Conservation (phyloP, 805 yeast species). For the Sungouiozyma intestinalis region DNA sequence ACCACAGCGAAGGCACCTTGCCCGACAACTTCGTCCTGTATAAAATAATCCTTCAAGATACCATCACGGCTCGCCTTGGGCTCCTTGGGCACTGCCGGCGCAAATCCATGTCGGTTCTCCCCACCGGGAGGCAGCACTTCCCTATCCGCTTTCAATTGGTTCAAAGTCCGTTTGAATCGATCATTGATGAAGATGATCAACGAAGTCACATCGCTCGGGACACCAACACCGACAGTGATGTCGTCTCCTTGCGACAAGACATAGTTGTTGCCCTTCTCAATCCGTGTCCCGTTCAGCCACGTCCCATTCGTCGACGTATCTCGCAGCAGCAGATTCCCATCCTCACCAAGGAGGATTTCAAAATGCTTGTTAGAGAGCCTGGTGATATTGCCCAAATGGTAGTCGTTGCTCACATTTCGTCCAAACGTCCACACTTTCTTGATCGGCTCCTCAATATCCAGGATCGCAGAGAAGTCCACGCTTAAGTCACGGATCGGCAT, state of each 20-base stretch:
- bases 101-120: neutral
- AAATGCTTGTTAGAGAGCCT: slow-evolving; percentile 69
- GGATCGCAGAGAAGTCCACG: slow-evolving; percentile 25
- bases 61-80: slow-evolving; percentile 28
- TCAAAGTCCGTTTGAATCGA: slow-evolving; percentile 22
- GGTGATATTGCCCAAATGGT: slow-evolving; percentile 48
- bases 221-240: slow-evolving; percentile 81
- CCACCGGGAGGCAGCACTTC: neutral
- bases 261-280: slow-evolving; percentile 70
- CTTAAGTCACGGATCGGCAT: slow-evolving; percentile 38
- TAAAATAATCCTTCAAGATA: slow-evolving; percentile 58
- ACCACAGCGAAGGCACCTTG: slow-evolving; percentile 99
- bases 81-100: neutral
- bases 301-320: slow-evolving; percentile 93
- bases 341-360: slow-evolving; percentile 55
- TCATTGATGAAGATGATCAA: slow-evolving; percentile 38
- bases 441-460: slow-evolving; percentile 16
- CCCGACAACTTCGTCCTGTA: slow-evolving; percentile 79
- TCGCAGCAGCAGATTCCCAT: slow-evolving; percentile 37
- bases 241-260: slow-evolving; percentile 88
- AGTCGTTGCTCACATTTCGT: slow-evolving; percentile 48
- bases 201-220: slow-evolving; percentile 51
- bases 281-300: slow-evolving; percentile 59
- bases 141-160: slow-evolving; percentile 8
- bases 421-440: slow-evolving; percentile 62